Percentiles rank a stretch among this genome's conserved stretches.
These are phyloP conservation scores for Scolecobasidium constrictum DNA, from an alignment of 2,329 filamentous ascomycete species.

Conservation along the genomic window DNA sequence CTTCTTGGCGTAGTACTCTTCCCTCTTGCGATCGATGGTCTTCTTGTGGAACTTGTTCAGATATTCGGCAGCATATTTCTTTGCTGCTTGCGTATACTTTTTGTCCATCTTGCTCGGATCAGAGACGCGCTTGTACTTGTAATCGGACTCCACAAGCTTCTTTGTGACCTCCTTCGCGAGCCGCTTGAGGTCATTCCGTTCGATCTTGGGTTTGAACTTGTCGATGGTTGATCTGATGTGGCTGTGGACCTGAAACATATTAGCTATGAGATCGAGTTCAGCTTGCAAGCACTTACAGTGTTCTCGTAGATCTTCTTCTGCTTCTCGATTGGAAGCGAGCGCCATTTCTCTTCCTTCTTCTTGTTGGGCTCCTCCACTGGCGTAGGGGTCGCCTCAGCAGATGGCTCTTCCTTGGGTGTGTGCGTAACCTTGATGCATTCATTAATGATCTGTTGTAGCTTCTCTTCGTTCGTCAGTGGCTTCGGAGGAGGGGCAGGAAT, in stretches of 20 bases:
- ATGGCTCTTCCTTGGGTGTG: constrained; percentile 40
- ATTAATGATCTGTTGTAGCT: constrained; percentile 64
- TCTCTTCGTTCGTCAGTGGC: constrained; percentile 60
- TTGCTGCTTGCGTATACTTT: constrained; percentile 73
- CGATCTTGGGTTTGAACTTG: constrained; percentile 77
- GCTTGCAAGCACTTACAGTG: constrained; percentile 51
- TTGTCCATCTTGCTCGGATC: constrained; percentile 68
- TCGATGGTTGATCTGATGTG: constrained; percentile 77
- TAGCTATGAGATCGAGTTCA: constrained; percentile 11
- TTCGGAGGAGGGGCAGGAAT: constrained; percentile 47
- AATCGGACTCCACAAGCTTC: constrained; percentile 84
- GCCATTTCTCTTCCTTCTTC: constrained; percentile 60
- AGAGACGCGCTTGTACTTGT: constrained; percentile 75
- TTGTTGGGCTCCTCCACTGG: constrained; percentile 43
- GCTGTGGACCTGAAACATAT: constrained; percentile 55
- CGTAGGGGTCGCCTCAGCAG: constrained; percentile 55
- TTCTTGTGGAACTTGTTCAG: constrained; percentile 78
- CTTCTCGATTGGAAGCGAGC: constrained; percentile 62
- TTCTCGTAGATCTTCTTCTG: constrained; percentile 94
- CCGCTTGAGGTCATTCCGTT: constrained; percentile 62
- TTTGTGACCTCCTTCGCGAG: constrained; percentile 65
- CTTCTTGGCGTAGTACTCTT: constrained; percentile 57
- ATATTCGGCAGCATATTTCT: constrained; percentile 72
- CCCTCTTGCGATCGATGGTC: constrained; percentile 19
- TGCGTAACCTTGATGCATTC: constrained; percentile 60